phyloP scores from a whole-genome alignment of 192 early-diverging fungal genomes.

The Coemansia sp. region DNA sequence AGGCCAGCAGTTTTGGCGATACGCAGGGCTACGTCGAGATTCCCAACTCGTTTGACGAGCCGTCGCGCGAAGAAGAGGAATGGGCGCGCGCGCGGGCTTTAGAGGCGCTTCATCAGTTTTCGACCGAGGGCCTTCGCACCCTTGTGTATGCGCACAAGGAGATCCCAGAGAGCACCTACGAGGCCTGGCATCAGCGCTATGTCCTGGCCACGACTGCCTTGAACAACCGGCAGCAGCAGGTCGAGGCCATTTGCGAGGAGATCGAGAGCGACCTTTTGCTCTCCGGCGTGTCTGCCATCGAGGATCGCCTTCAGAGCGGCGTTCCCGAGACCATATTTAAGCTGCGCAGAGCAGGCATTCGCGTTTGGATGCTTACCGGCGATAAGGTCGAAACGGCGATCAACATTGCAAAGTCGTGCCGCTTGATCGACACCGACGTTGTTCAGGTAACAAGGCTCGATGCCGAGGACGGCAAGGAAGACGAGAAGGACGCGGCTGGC shows the following conservation, averaged over 20 bases:
- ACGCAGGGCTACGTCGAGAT: conserved; percentile 34
- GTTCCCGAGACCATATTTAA: conserved; percentile 82
- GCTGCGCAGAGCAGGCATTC: conserved; percentile 72
- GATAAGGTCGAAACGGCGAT: conserved; percentile 91
- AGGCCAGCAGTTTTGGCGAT: conserved; percentile 42
- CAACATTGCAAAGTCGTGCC: conserved; percentile 82
- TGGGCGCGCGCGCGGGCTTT: conserved; percentile 62
- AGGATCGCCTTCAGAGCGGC: conserved; percentile 82
- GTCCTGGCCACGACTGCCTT: conserved; percentile 68
- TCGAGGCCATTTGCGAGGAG: conserved; percentile 66
- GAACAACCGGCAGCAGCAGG: conserved; percentile 57
- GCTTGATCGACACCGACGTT: conserved; percentile 57
- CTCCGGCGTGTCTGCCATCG: conserved; percentile 84
- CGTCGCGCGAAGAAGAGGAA: conserved; percentile 57
- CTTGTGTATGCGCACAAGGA: conserved; percentile 71
- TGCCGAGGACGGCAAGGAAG: background rate
- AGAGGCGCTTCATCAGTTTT: conserved; percentile 67
- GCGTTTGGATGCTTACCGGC: conserved; percentile 89
- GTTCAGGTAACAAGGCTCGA: conserved; percentile 35
- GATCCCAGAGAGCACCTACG: conserved; percentile 63
- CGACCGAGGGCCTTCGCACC: conserved; percentile 79
- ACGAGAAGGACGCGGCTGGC: background rate
- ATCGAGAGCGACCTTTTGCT: conserved; percentile 74
- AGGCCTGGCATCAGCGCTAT: conserved; percentile 63
- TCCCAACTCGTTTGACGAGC: conserved; percentile 26